Percentiles rank a stretch among this genome's conserved stretches.
Evolutionary conservation across 1,139 yeast species (phyloP).

Genomic region (Geotrichum aggregatum): DNA sequence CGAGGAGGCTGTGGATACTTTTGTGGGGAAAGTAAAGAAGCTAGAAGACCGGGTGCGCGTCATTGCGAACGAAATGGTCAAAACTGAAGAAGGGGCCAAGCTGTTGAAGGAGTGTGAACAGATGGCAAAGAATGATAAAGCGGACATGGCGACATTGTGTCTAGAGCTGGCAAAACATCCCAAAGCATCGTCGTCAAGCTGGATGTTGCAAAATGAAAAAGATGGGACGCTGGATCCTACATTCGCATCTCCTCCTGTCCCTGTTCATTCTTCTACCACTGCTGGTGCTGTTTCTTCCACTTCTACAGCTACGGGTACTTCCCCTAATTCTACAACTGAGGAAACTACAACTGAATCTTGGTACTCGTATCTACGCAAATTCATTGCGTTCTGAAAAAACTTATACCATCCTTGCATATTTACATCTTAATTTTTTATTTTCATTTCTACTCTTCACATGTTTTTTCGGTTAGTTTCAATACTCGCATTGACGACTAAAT

Average conservation of each 20-base stretch:
- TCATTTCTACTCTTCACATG: too few relatives aligned
- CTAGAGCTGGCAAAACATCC: background rate
- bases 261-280: background rate
- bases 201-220: too few relatives aligned
- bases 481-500: too few relatives aligned
- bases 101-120: background rate
- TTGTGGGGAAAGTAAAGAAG: constrained; percentile 44
- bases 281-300: background rate
- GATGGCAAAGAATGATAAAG: background rate
- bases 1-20: constrained; percentile 61
- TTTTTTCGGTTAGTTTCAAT: too few relatives aligned
- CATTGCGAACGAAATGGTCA: constrained; percentile 4
- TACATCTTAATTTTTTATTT: background rate
- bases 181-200: too few relatives aligned
- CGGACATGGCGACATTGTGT: background rate
- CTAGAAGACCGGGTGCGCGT: constrained; percentile 35
- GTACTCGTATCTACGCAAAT: background rate
- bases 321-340: too few relatives aligned
- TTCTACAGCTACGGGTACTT: too few relatives aligned
- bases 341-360: background rate
- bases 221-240: too few relatives aligned
- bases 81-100: background rate
- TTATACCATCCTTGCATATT: too few relatives aligned
- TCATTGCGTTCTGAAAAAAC: background rate
- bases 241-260: too few relatives aligned